Evolutionary conservation across 176 grass and related monocot genomes (phyloP).

Genomic region (Otatea glauca): DNA sequence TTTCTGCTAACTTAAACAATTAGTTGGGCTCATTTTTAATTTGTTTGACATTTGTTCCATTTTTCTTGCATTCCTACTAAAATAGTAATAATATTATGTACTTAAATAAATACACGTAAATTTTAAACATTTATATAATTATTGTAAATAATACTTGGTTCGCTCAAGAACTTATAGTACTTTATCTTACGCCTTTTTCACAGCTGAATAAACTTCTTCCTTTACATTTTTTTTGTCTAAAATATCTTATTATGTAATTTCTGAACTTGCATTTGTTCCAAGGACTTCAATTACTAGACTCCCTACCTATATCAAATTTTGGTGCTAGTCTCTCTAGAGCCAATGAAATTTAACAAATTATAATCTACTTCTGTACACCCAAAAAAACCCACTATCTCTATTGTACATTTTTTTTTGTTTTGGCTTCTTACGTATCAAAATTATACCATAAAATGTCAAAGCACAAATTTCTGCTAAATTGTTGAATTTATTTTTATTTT

Average conservation of each 20-base stretch:
- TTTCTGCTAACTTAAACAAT: background rate
- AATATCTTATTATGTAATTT: background rate
- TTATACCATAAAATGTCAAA: background rate
- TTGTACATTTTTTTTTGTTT: constrained; percentile 10
- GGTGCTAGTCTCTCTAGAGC: background rate
- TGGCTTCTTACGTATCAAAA: background rate
- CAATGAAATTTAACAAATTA: background rate
- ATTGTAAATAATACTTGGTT: background rate
- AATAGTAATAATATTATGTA: background rate
- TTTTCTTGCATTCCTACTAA: background rate
- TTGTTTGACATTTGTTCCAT: background rate
- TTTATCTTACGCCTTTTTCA: background rate
- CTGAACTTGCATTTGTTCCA: background rate
- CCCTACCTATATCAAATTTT: background rate
- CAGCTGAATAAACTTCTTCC: background rate
- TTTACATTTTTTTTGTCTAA: background rate
- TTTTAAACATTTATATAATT: background rate
- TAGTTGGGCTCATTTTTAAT: background rate
- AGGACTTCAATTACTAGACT: background rate
- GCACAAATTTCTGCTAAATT: constrained; percentile 15
- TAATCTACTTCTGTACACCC: background rate
- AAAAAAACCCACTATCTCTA: background rate
- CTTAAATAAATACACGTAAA: background rate
- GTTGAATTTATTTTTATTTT: background rate
- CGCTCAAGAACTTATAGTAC: background rate